Evolutionary conservation across 2,329 filamentous ascomycete genomes (phyloP).

Genomic region (Curvularia sp.): DNA sequence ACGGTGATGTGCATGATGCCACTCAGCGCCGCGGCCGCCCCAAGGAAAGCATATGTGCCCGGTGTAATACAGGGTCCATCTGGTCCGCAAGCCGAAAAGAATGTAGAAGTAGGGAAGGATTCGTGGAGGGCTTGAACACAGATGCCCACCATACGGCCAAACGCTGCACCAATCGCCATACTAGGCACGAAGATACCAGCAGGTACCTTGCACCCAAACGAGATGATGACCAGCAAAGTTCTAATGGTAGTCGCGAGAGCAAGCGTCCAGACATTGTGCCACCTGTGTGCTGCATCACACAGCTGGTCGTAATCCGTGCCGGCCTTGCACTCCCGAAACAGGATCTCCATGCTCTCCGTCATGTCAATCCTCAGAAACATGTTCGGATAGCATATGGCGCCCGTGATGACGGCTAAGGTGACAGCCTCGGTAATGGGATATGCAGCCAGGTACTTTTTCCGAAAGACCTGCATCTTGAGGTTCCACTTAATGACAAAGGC

Average conservation of each 20-base stretch:
- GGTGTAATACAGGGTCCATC: conserved; percentile 97
- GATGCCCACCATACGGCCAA: conserved; percentile 93
- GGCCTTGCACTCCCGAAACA: conserved; percentile 92
- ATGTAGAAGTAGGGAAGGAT: conserved; percentile 77
- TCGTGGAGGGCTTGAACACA: conserved; percentile 90
- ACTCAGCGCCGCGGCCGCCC: conserved; percentile 86
- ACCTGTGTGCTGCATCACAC: conserved; percentile 80
- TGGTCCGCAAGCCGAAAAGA: conserved; percentile 87
- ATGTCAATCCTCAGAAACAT: conserved; percentile 96
- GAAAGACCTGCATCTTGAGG: conserved; percentile 84
- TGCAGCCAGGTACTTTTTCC: conserved; percentile 86
- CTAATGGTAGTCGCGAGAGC: conserved; percentile 80
- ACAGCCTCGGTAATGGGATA: conserved; percentile 89
- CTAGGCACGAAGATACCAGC: conserved; percentile 98
- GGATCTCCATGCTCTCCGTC: conserved; percentile 98
- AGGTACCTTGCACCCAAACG: conserved; percentile 96
- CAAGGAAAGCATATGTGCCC: conserved; percentile 94
- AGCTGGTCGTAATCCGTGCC: conserved; percentile 87
- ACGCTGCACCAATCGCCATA: conserved; percentile 95
- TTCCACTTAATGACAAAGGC: conserved; percentile 99
- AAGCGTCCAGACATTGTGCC: conserved; percentile 79
- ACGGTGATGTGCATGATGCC: conserved; percentile 99
- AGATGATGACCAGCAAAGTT: conserved; percentile 87
- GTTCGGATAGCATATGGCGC: conserved; percentile 95
- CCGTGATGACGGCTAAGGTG: conserved; percentile 80